These are phyloP conservation scores for Laguncularia racemosa DNA, from an alignment of 345 rosid species.

Conservation along the genomic window DNA sequence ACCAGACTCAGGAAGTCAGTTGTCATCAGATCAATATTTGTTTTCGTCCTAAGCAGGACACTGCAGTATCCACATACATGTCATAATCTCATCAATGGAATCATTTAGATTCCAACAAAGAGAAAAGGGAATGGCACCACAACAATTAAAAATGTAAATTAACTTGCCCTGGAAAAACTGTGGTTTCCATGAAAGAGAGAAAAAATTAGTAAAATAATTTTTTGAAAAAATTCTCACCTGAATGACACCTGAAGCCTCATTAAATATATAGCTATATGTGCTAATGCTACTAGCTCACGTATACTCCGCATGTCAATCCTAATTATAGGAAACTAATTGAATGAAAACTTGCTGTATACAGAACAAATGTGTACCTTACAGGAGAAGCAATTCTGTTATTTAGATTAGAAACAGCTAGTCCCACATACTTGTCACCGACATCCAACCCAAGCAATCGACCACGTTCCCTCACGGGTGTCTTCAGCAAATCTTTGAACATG, in stretches of 20 bases:
- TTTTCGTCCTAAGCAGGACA: slow-evolving; percentile 62
- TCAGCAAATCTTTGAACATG: slow-evolving; percentile 39
- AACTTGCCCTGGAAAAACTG: no score
- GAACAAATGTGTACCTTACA: slow-evolving; percentile 37
- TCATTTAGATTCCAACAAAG: not conserved
- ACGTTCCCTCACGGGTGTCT: slow-evolving; percentile 20
- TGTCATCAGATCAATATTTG: slow-evolving; percentile 59
- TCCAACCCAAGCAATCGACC: slow-evolving; percentile 73
- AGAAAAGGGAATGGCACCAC: not conserved
- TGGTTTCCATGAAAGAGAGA: no score
- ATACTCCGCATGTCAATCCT: no score
- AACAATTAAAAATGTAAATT: no score
- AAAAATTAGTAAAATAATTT: no score
- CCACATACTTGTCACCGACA: slow-evolving; percentile 85
- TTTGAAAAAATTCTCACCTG: no score
- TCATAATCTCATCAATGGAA: not conserved
- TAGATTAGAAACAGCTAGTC: slow-evolving; percentile 63
- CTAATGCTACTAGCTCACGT: no score
- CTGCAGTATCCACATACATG: slow-evolving; percentile 28
- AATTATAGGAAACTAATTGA: no score
- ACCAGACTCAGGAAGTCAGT: slow-evolving; percentile 64
- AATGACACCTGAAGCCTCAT: no score
- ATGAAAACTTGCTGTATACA: no score
- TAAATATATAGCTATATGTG: no score
- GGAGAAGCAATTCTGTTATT: slow-evolving; percentile 48